Conservation (phyloP, 768 basidiomycete genomes). For the Boletus sp. region DNA sequence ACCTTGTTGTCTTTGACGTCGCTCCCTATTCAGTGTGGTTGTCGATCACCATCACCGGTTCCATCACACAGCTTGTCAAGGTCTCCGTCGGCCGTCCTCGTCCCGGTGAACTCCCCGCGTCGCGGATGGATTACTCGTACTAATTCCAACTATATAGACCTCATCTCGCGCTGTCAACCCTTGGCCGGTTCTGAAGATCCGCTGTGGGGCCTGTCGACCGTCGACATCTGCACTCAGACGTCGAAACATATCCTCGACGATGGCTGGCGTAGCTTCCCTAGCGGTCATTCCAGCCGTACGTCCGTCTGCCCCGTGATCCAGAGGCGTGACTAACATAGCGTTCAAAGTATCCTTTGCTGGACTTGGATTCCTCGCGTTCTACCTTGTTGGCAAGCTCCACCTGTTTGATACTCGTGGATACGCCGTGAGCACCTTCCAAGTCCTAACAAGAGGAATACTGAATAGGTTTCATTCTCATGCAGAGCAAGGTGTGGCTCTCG, state of each 20-base stretch:
- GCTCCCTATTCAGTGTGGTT: conserved; percentile 52
- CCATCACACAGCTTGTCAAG: conserved; percentile 81
- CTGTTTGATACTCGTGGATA: conserved; percentile 82
- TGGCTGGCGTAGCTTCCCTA: conserved; percentile 90
- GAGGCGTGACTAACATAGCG: background rate
- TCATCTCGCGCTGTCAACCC: conserved; percentile 57
- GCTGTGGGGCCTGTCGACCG: conserved; percentile 65
- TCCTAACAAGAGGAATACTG: background rate
- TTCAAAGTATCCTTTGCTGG: conserved; percentile 84
- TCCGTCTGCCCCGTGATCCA: background rate
- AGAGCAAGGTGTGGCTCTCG: conserved; percentile 81
- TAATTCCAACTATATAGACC: conserved; percentile 12
- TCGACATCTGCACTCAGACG: conserved; percentile 75
- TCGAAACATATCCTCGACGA: conserved; percentile 58
- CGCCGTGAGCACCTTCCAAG: conserved; percentile 41
- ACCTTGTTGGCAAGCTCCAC: conserved; percentile 88
- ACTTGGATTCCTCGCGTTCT: conserved; percentile 84
- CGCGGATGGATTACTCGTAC: background rate
- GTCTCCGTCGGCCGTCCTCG: conserved; percentile 86
- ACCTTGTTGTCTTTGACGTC: background rate
- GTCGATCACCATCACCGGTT: conserved; percentile 68
- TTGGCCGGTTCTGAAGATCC: conserved; percentile 61
- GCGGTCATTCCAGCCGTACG: conserved; percentile 86
- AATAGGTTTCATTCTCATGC: background rate
- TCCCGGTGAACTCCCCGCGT: conserved; percentile 50